Conservation (phyloP, 495 filamentous ascomycete genomes). For the Aspergillus sclerotioniger region DNA sequence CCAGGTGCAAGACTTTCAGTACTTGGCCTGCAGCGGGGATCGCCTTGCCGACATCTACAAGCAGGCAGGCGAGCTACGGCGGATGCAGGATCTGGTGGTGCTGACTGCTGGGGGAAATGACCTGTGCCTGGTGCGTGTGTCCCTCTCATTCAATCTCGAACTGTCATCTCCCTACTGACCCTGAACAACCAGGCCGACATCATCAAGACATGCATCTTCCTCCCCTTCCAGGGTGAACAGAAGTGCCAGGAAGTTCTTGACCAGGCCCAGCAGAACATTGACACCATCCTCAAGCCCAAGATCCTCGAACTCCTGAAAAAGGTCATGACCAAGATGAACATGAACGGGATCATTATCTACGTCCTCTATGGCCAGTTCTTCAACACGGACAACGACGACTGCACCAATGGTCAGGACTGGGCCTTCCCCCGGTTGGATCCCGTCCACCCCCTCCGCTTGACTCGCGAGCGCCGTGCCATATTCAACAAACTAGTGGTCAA, state of each 20-base stretch:
- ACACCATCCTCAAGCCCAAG: slow-evolving; percentile 20
- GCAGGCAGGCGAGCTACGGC: slow-evolving; percentile 17
- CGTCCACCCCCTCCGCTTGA: slow-evolving; percentile 11
- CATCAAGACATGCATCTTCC: slow-evolving; percentile 27
- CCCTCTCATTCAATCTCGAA: neutral
- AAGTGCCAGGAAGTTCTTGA: slow-evolving; percentile 20
- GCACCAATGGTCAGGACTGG: slow-evolving; percentile 23
- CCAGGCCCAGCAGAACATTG: slow-evolving; percentile 21
- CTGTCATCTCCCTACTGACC: neutral
- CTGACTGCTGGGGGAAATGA: slow-evolving; percentile 35
- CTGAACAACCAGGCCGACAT: slow-evolving; percentile 16
- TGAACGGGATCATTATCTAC: slow-evolving; percentile 23
- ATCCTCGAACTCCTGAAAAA: slow-evolving; percentile 16
- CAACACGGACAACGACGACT: slow-evolving; percentile 20
- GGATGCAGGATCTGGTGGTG: slow-evolving; percentile 25
- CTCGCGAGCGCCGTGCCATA: slow-evolving; percentile 16
- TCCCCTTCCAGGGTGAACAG: slow-evolving; percentile 4
- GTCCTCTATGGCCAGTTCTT: slow-evolving; percentile 29
- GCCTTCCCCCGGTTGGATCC: neutral
- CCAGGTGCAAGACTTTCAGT: slow-evolving; percentile 4
- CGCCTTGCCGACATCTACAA: slow-evolving; percentile 16
- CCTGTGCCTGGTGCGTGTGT: slow-evolving; percentile 25
- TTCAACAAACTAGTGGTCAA: slow-evolving; percentile 27
- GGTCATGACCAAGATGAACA: slow-evolving; percentile 23
- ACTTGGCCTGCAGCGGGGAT: slow-evolving; percentile 27